A percentile compares a stretch with the other conserved stretches of the same genome.
These are phyloP conservation scores for Leccinum sublutescens DNA, from an alignment of 768 basidiomycete genomes.

Conservation along the genomic window DNA sequence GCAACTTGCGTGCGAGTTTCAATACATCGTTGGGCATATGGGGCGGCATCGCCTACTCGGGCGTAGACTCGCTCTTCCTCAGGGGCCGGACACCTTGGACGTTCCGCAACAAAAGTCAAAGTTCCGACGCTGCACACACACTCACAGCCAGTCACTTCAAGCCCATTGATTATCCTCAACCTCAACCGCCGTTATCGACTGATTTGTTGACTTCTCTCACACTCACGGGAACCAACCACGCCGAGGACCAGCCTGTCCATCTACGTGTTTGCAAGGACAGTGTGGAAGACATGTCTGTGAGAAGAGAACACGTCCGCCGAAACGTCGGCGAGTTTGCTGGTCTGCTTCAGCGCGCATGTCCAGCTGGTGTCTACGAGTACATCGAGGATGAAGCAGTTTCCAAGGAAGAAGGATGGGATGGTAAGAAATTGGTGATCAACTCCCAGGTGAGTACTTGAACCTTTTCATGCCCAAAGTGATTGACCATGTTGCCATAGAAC, in stretches of 20 bases:
- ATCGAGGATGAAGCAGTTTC: slow-evolving; percentile 62
- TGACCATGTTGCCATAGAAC: slow-evolving; percentile 47
- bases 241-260: slow-evolving; percentile 95
- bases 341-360: slow-evolving; percentile 85
- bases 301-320: slow-evolving; percentile 64
- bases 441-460: slow-evolving; percentile 63
- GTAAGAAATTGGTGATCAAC: slow-evolving; percentile 93
- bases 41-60: slow-evolving; percentile 89
- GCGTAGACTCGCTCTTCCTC: slow-evolving; percentile 80
- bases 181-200: slow-evolving; percentile 87
- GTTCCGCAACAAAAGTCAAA: slow-evolving; percentile 59
- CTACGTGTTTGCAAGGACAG: slow-evolving; percentile 56
- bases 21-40: slow-evolving; percentile 72
- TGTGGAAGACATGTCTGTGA: slow-evolving; percentile 42
- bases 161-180: slow-evolving; percentile 83
- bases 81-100: slow-evolving; percentile 92
- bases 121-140: slow-evolving; percentile 70
- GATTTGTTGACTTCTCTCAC: slow-evolving; percentile 89
- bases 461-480: background rate
- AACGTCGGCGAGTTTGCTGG: slow-evolving; percentile 85
- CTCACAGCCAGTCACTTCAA: slow-evolving; percentile 59
- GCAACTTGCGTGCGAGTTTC: slow-evolving; percentile 92
- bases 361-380: slow-evolving; percentile 97
- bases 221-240: slow-evolving; percentile 92
- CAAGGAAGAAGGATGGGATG: slow-evolving; percentile 61